These are phyloP conservation scores for Daldinia decipiens DNA, from an alignment of 495 filamentous ascomycete genomes.

Conservation along the genomic window DNA sequence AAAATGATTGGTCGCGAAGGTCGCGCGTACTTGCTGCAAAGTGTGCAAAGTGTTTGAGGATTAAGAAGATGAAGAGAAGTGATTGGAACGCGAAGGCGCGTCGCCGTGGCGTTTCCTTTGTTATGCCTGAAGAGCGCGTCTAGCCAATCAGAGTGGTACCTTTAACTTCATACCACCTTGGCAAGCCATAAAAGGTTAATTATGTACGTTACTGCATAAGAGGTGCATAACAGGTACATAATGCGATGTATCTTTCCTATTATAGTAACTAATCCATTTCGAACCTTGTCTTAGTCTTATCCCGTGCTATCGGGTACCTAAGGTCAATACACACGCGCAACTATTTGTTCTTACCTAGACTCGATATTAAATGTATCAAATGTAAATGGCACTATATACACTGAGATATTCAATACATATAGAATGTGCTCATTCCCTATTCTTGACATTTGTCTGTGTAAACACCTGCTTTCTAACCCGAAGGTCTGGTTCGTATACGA, in stretches of 20 bases:
- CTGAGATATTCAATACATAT: constrained; percentile 2
- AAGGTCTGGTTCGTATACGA: not conserved
- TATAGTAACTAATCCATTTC: constrained; percentile 7
- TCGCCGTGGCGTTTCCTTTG: constrained; percentile 30
- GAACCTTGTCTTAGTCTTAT: constrained; percentile 14
- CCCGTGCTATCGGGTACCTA: not conserved
- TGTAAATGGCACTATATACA: not conserved
- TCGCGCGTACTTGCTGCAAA: constrained; percentile 29
- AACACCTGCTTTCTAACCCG: not conserved
- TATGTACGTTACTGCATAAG: constrained; percentile 1
- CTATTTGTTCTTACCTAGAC: not conserved
- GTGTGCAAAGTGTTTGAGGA: constrained; percentile 33
- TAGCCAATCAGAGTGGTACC: constrained; percentile 31
- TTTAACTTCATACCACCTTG: constrained; percentile 31
- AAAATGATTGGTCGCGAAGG: constrained; percentile 42
- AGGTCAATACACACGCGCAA: not conserved
- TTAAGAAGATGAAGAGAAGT: constrained; percentile 4
- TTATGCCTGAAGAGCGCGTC: constrained; percentile 35
- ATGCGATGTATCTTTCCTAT: constrained; percentile 4
- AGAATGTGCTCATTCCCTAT: not conserved
- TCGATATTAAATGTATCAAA: not conserved
- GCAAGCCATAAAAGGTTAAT: constrained; percentile 10
- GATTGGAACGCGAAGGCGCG: constrained; percentile 37
- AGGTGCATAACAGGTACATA: constrained; percentile 9
- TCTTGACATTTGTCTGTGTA: not conserved